Base-by-base conservation (phyloP, 257 asterid species). In the Solanum sitiens region DNA sequence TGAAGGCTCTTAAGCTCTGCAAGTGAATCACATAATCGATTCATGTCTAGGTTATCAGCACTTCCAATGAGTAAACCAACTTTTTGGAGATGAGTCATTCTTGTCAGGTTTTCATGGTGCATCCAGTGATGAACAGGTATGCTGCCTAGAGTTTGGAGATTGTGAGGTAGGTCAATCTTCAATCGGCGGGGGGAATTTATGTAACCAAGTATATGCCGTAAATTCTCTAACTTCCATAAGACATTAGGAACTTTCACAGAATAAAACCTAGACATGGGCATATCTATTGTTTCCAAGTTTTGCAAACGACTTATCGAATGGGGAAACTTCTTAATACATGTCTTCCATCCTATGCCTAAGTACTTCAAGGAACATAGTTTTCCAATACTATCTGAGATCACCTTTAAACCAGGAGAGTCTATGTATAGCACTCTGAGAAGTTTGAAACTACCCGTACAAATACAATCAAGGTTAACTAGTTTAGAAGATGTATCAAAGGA, bases 141-240 rank as follows among this genome's bases (percentile, higher is more conserved):
- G 61, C 70, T 85, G 18, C 83, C 73, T 67, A 90, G 74, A 7
- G 89, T 88, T 15, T 83, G 87, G 50, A 90, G 90, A 82, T 90
- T 83, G 40, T 74, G 27, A 6, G 53, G 79, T 3, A 7, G 9
- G 59, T 86, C 63, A 4, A 88, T 35, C 85, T 30, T 73, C 87
- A 86, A 44, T 61, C 39, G 39, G 2, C 7, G 2, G 12, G n/a
- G 3, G 67, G 50, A 50, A 8, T 37, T 5, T 12, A 83, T 45
- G 4, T 72, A 47, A 11, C 88, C 79, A 77, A 87, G 25, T 8
- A 86, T 44, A 68, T 88, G 89, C 25, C 74, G 85, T 16, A 90
- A 35, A 35, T 42, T 35, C 14, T 50, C 65, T 83, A 88, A 27
- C 72, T 83, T 86, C 89, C 89, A 83, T n/a, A 88, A 74, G 4